Evolutionary conservation across 768 basidiomycete genomes (phyloP).

Genomic region (Suillus subluteus): DNA sequence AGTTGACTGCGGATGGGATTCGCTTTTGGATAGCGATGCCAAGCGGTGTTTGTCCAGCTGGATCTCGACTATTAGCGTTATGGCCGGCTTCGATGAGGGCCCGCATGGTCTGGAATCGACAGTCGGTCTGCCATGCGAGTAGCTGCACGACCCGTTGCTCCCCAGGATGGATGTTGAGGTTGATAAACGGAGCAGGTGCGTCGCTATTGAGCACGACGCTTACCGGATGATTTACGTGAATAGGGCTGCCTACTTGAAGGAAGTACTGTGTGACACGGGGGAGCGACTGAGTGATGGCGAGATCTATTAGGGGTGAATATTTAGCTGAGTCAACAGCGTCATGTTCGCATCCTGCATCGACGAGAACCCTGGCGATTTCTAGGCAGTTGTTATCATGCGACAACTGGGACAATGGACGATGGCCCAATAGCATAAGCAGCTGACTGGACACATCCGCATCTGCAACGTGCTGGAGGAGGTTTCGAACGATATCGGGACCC

Average conservation of each 20-base stretch:
- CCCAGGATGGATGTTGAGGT: no score
- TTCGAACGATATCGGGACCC: background rate
- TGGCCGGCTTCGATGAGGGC: background rate
- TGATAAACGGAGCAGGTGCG: background rate
- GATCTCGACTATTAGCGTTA: background rate
- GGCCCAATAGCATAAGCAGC: background rate
- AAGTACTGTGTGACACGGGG: background rate
- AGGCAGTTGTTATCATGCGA: background rate
- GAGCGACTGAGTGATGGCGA: background rate
- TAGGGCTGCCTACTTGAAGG: background rate
- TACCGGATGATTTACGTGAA: background rate
- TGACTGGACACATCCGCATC: background rate
- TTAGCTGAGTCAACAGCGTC: background rate
- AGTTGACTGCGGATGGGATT: background rate
- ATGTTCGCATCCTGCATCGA: background rate
- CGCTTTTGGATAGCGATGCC: background rate
- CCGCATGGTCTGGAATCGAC: background rate
- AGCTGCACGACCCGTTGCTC: background rate
- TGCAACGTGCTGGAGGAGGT: background rate
- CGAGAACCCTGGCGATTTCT: background rate
- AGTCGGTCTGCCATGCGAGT: background rate
- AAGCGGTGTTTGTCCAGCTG: background rate
- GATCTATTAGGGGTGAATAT: background rate
- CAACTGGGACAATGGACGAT: background rate
- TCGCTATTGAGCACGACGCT: background rate